Percentiles rank a stretch among this genome's conserved stretches.
Conservation (phyloP, 495 filamentous ascomycete species). For the Tuber microsphaerosporum region DNA sequence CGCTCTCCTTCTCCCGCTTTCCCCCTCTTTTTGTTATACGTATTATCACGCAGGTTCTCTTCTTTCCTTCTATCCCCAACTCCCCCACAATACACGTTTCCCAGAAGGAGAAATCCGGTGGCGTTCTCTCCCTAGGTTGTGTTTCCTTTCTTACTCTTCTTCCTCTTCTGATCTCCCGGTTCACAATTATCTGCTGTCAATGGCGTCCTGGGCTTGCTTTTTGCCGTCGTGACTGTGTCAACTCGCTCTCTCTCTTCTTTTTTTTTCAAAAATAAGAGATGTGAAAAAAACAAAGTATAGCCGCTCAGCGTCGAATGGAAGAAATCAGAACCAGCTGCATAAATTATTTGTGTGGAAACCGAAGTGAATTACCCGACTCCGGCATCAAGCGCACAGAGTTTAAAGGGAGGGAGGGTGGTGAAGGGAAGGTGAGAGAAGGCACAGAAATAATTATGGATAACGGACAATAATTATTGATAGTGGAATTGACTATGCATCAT, state of each 20-base stretch:
- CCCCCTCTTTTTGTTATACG: not conserved
- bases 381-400: not conserved
- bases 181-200: not conserved
- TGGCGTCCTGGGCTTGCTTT: not conserved
- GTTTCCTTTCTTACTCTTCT: not conserved
- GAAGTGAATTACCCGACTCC: not conserved
- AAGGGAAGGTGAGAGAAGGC: not conserved
- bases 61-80: not conserved
- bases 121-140: not conserved
- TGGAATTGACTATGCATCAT: not conserved
- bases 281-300: constrained; percentile 10
- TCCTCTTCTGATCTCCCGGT: not conserved
- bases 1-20: not conserved
- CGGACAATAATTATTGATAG: not conserved
- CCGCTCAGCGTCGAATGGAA: constrained; percentile 21
- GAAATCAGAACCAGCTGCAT: constrained; percentile 1
- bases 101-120: not conserved
- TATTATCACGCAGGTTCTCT: not conserved
- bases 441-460: not conserved
- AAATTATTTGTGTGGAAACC: not conserved
- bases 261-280: constrained; percentile 2
- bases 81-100: not conserved
- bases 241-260: not conserved
- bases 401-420: not conserved
- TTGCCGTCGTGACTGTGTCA: not conserved